Conservation (phyloP, 73 alveolate genomes). For the Paramecium sexaurelia region DNA sequence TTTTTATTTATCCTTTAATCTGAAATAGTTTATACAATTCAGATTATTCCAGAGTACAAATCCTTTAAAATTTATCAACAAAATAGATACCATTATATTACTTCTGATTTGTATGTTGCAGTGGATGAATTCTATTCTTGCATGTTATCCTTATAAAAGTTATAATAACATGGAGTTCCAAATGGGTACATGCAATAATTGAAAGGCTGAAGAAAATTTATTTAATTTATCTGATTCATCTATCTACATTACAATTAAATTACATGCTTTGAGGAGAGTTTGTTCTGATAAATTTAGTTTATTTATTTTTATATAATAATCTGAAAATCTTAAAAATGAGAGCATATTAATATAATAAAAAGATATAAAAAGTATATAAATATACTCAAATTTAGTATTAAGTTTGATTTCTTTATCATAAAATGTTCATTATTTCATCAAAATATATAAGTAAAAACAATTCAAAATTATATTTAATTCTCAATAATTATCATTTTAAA, state of each 20-base stretch:
- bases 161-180: background rate
- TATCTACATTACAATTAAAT: background rate
- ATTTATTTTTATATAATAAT: slow-evolving; percentile 6
- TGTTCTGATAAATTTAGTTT: slow-evolving; percentile 15
- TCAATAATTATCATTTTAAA: background rate
- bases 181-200: slow-evolving; percentile 10
- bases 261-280: background rate
- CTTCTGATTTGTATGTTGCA: slow-evolving; percentile 22
- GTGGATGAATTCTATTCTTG: slow-evolving; percentile 14
- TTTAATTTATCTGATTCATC: slow-evolving; percentile 24
- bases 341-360: background rate
- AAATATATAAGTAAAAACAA: background rate
- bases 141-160: background rate
- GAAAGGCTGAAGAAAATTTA: background rate
- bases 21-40: slow-evolving; percentile 19
- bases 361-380: background rate
- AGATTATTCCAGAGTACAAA: background rate
- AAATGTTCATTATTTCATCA: background rate
- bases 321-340: background rate
- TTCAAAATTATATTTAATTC: background rate
- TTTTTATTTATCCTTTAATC: slow-evolving; percentile 10
- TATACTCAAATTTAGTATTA: background rate
- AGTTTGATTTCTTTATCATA: background rate
- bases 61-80: background rate
- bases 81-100: background rate